Percentiles rank a stretch among this genome's conserved stretches.
These are phyloP conservation scores for Sporobolus alterniflorus DNA, from an alignment of 202 grass and related monocot genomes.

Conservation along the genomic window DNA sequence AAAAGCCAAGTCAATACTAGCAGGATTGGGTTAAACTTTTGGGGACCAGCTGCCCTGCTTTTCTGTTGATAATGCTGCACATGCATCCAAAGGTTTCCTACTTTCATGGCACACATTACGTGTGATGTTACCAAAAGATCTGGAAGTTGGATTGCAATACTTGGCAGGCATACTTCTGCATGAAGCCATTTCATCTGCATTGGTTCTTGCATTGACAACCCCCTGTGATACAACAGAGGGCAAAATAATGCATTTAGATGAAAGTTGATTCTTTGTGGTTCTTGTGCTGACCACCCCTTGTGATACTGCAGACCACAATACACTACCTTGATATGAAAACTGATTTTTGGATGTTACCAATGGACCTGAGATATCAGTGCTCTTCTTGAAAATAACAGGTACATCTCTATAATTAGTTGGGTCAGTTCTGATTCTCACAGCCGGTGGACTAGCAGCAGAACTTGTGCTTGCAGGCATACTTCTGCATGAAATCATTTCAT, in stretches of 20 bases:
- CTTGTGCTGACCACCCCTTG: constrained; percentile 27
- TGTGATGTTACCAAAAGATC: constrained; percentile 33
- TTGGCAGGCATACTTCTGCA: constrained; percentile 32
- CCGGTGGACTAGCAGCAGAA: constrained; percentile 16
- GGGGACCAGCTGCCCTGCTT: constrained; percentile 39
- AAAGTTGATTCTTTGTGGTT: constrained; percentile 19
- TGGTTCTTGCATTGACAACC: constrained; percentile 13
- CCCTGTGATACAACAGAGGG: constrained; percentile 39
- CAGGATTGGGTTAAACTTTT: constrained; percentile 41
- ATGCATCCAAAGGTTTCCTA: constrained; percentile 35
- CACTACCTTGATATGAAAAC: constrained; percentile 29
- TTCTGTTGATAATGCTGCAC: constrained; percentile 24
- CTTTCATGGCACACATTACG: constrained; percentile 28
- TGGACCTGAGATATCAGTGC: not conserved
- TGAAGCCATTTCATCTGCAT: constrained; percentile 7
- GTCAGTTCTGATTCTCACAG: constrained; percentile 40
- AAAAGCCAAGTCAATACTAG: constrained; percentile 55
- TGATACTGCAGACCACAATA: constrained; percentile 41
- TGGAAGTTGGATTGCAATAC: constrained; percentile 24
- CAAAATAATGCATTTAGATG: constrained; percentile 33
- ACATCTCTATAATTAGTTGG: constrained; percentile 21
- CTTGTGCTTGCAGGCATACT: constrained; percentile 25
- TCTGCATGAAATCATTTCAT: constrained; percentile 19
- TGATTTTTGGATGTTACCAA: constrained; percentile 1
- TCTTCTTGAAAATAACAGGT: constrained; percentile 34